A percentile compares a stretch with the other conserved stretches of the same genome.
Evolutionary conservation across 805 yeast species (phyloP).

Genomic region (Candida verbasci): DNA sequence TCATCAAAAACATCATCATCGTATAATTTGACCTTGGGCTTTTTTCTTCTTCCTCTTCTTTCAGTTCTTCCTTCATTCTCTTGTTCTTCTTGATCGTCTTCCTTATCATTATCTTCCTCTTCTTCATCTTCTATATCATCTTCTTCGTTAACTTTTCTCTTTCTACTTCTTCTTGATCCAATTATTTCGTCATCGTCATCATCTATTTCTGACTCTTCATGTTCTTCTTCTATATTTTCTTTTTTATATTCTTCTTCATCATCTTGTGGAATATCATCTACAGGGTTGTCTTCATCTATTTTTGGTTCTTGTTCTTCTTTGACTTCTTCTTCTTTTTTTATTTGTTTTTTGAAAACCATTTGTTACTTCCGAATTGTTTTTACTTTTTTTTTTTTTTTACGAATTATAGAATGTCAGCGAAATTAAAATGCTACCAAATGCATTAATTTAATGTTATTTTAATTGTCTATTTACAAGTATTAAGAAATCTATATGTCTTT

Average conservation of each 20-base stretch:
- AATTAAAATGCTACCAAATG: background rate
- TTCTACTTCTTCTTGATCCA: conserved; percentile 6
- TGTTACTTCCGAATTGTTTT: background rate
- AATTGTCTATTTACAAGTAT: conserved; percentile 3
- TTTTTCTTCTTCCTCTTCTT: conserved; percentile 42
- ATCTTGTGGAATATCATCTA: conserved; percentile 13
- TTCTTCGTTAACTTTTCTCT: conserved; percentile 12
- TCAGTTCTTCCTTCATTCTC: conserved; percentile 11
- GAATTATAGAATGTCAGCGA: too few relatives aligned
- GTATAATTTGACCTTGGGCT: conserved; percentile 30
- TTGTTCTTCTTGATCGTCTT: conserved; percentile 15
- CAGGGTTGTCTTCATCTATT: conserved; percentile 12
- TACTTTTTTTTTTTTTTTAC: conserved; percentile 1
- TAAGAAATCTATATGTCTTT: background rate
- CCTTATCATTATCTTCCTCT: conserved; percentile 20
- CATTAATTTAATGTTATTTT: background rate
- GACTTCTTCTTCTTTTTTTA: background rate
- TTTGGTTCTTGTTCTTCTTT: conserved; percentile 7
- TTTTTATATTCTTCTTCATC: conserved; percentile 14
- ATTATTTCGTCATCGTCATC: conserved; percentile 10
- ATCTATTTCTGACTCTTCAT: conserved; percentile 8
- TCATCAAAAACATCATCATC: conserved; percentile 53
- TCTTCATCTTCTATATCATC: conserved; percentile 19
- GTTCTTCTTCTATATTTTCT: conserved; percentile 9
- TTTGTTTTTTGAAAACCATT: conserved; percentile 1